Conservation (phyloP, 495 filamentous ascomycete genomes). For the Lasiosphaeria hispida region DNA sequence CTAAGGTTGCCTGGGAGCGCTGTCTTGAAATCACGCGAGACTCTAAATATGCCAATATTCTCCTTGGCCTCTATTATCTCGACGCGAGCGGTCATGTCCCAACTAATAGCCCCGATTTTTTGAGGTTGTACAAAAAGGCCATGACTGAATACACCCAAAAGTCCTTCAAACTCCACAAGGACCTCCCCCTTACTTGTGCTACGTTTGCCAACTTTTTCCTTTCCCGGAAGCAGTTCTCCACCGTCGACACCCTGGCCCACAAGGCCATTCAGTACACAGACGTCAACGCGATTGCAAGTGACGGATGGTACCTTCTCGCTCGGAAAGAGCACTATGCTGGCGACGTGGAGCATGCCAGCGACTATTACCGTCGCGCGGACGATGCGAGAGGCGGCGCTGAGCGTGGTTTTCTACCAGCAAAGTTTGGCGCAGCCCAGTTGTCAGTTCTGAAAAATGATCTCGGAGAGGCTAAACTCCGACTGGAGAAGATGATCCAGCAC, state of each 20-base stretch:
- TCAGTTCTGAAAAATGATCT: slow-evolving; percentile 78
- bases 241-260: slow-evolving; percentile 81
- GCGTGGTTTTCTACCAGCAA: slow-evolving; percentile 84
- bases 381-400: slow-evolving; percentile 84
- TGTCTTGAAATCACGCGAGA: slow-evolving; percentile 81
- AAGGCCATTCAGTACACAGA: slow-evolving; percentile 94
- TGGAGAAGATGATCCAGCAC: slow-evolving; percentile 89
- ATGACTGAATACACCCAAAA: slow-evolving; percentile 93
- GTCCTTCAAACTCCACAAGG: slow-evolving; percentile 92
- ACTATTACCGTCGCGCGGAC: slow-evolving; percentile 85
- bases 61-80: slow-evolving; percentile 85
- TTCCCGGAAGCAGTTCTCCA: slow-evolving; percentile 66
- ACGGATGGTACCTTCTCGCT: slow-evolving; percentile 93
- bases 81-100: slow-evolving; percentile 75
- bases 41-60: slow-evolving; percentile 85
- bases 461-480: slow-evolving; percentile 85
- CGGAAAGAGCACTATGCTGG: slow-evolving; percentile 78
- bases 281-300: slow-evolving; percentile 90
- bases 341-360: slow-evolving; percentile 64
- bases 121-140: slow-evolving; percentile 79
- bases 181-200: slow-evolving; percentile 83
- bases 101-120: slow-evolving; percentile 73
- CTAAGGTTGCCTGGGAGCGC: slow-evolving; percentile 84
- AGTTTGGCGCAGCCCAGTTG: slow-evolving; percentile 88
- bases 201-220: slow-evolving; percentile 89